phyloP scores from a whole-genome alignment of 805 yeast genomes.

The Suhomyces sp. region DNA sequence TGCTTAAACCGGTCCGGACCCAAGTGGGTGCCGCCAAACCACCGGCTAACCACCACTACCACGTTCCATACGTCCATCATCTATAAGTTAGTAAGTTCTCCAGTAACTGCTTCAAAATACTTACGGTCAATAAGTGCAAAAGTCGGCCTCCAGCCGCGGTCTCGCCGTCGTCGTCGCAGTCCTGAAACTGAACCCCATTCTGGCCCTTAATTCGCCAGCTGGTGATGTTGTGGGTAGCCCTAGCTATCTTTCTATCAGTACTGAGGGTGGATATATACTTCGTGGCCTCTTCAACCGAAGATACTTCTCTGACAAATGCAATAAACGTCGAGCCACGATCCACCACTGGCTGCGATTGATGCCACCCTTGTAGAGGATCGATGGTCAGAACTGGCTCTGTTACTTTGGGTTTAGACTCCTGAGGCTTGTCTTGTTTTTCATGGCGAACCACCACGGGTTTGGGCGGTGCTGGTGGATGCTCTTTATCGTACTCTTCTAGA shows the following conservation, averaged over 20 bases:
- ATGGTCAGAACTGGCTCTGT: conserved; percentile 1
- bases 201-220: conserved; percentile 76
- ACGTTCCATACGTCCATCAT: conserved; percentile 80
- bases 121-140: conserved; percentile 67
- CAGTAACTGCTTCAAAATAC: conserved; percentile 16
- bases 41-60: conserved; percentile 80
- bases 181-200: conserved; percentile 62
- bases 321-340: conserved; percentile 87
- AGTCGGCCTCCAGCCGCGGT: conserved; percentile 91
- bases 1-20: conserved; percentile 96
- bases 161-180: conserved; percentile 97
- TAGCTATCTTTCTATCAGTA: conserved; percentile 61
- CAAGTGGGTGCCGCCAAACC: conserved; percentile 89
- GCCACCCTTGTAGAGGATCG: conserved; percentile 72
- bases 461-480: conserved; percentile 10
- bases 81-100: conserved; percentile 28
- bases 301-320: conserved; percentile 65
- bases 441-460: not conserved
- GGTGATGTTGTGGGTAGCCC: conserved; percentile 76
- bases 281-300: conserved; percentile 66
- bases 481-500: conserved; percentile 32
- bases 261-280: conserved; percentile 49
- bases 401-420: not conserved
- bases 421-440: not conserved
- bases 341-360: conserved; percentile 65